Conservation (phyloP, 345 rosid species). For the Physaria fendleri region DNA sequence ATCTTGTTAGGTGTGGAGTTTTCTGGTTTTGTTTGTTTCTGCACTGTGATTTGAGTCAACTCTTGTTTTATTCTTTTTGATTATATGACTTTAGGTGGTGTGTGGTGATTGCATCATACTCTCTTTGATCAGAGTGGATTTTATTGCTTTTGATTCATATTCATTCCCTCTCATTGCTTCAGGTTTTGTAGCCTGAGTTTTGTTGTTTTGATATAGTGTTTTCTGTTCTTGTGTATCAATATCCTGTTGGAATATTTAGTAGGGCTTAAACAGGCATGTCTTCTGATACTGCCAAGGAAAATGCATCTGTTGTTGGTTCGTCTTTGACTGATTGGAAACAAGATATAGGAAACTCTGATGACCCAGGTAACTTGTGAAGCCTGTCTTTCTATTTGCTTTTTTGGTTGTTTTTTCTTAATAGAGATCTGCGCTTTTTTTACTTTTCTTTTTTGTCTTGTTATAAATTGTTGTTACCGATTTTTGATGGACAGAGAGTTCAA, state of each 20-base stretch:
- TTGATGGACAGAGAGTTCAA: slow-evolving; percentile 69
- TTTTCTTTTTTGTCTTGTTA: neutral
- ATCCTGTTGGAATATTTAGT: no score
- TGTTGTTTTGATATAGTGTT: neutral
- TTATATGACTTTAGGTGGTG: neutral
- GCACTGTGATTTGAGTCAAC: neutral
- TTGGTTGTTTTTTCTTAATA: neutral
- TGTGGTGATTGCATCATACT: neutral
- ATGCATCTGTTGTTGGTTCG: slow-evolving; percentile 87
- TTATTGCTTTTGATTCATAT: neutral
- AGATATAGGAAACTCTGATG: slow-evolving; percentile 60
- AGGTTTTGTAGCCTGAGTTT: neutral
- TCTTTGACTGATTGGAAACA: slow-evolving; percentile 75
- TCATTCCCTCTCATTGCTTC: neutral
- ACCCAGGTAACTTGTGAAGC: slow-evolving; percentile 48
- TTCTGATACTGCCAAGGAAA: slow-evolving; percentile 73
- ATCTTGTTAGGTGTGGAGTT: neutral
- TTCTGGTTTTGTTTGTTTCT: neutral
- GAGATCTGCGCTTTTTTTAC: neutral
- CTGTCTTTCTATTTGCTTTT: neutral
- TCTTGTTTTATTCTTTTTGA: neutral
- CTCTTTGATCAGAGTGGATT: neutral
- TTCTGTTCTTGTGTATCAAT: neutral
- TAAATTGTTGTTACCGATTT: neutral
- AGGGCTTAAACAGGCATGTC: slow-evolving; percentile 48